A percentile compares a stretch with the other conserved stretches of the same genome.
Evolutionary conservation across 371 early-diverging fungal species (phyloP).

Genomic region (Capniomyces stellatus): DNA sequence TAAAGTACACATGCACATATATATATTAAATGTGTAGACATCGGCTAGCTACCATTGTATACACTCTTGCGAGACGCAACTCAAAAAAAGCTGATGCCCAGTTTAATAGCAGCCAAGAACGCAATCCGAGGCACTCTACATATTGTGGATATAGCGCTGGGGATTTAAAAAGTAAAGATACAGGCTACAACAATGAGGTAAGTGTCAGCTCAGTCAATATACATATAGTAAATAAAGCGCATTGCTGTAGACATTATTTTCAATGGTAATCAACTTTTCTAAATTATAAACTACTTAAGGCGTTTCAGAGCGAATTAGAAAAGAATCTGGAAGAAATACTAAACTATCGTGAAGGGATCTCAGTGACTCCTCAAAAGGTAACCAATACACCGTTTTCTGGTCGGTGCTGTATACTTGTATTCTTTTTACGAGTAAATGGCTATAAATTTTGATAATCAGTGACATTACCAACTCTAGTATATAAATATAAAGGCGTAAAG

Average conservation of each 20-base stretch:
- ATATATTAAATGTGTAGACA: no score
- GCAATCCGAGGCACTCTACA: no score
- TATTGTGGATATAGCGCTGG: no score
- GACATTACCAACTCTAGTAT: background rate
- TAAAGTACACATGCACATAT: no score
- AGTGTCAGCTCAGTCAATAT: background rate
- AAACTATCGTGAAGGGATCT: background rate
- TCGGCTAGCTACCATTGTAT: no score
- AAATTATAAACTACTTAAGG: background rate
- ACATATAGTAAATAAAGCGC: background rate
- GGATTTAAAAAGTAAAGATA: no score
- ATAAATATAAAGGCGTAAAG: background rate
- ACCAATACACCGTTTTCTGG: background rate
- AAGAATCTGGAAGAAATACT: background rate
- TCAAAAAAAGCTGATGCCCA: no score
- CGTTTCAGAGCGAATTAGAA: background rate
- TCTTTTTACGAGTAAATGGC: background rate
- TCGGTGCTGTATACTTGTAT: background rate
- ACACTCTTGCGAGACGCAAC: no score
- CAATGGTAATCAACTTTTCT: background rate
- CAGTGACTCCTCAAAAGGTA: background rate
- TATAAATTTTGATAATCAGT: background rate
- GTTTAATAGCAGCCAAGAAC: no score
- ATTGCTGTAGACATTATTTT: background rate
- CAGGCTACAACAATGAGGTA: background rate